These are phyloP conservation scores for Thielaviopsis musarum DNA, from an alignment of 2,329 filamentous ascomycete species.

Conservation along the genomic window DNA sequence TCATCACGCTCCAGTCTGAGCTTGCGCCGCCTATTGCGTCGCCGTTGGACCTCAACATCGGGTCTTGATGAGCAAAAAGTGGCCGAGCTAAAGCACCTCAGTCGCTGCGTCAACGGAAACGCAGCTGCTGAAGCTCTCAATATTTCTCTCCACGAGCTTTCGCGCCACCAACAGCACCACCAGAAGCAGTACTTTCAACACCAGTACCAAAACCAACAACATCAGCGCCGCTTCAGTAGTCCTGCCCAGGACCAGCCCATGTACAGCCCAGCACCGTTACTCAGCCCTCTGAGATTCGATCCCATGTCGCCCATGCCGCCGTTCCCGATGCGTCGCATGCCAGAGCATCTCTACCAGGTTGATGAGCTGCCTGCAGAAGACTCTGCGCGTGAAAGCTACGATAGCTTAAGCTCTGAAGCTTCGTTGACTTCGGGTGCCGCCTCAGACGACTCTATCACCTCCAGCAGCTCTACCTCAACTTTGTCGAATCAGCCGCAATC, in stretches of 20 bases:
- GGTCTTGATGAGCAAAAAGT: conserved; percentile 5
- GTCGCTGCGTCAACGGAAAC: conserved; percentile 9
- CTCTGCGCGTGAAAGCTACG: not conserved
- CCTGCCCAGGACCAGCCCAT: too few species aligned
- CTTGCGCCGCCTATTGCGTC: conserved; percentile 4
- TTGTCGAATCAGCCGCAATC: too few species aligned
- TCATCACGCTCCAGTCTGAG: not conserved
- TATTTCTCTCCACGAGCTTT: not conserved
- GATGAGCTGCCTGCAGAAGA: conserved; percentile 6
- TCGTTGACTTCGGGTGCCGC: too few species aligned
- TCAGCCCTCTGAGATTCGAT: too few species aligned
- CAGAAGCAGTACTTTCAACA: not conserved
- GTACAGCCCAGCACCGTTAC: too few species aligned
- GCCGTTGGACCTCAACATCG: conserved; percentile 6
- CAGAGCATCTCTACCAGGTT: conserved; percentile 7
- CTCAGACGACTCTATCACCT: too few species aligned
- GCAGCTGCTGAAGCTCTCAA: conserved; percentile 2
- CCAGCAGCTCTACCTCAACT: too few species aligned
- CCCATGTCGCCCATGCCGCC: too few species aligned
- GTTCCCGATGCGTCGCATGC: not conserved
- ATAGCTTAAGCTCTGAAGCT: not conserved
- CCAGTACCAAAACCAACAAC: not conserved
- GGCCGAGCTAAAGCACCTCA: conserved; percentile 3
- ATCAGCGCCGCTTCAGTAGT: too few species aligned
- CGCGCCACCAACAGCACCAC: not conserved